phyloP scores from a whole-genome alignment of 75 land plant species.

The Gnetum montanum region DNA sequence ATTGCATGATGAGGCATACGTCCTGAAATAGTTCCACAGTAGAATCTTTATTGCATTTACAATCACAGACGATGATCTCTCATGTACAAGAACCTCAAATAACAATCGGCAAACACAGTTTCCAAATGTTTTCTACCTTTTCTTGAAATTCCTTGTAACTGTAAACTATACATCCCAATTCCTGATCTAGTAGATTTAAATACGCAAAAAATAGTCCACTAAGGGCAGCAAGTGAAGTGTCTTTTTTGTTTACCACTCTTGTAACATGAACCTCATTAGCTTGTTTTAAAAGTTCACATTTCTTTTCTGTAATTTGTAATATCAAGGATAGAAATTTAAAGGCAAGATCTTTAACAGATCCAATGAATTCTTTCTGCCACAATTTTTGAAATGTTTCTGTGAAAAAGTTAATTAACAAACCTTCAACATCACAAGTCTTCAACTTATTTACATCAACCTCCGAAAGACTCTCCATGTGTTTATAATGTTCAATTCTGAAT shows the following conservation, averaged over 20 bases:
- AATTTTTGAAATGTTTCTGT: too few relatives aligned
- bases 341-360: too few relatives aligned
- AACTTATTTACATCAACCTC: too few relatives aligned
- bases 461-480: too few relatives aligned
- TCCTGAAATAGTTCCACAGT: not conserved
- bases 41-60: not conserved
- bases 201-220: not conserved
- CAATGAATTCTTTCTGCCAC: too few relatives aligned
- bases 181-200: not conserved
- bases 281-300: too few relatives aligned
- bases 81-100: not conserved
- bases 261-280: too few relatives aligned
- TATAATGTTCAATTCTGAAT: too few relatives aligned
- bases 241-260: not conserved
- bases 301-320: too few relatives aligned
- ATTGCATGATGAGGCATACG: not conserved
- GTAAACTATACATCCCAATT: not conserved
- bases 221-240: not conserved
- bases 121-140: not conserved
- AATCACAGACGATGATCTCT: not conserved
- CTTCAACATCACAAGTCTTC: too few relatives aligned
- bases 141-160: not conserved
- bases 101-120: not conserved
- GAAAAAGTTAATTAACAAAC: too few relatives aligned
- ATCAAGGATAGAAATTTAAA: too few relatives aligned